Conservation (phyloP, 2,329 filamentous ascomycete genomes). For the Cordyceps javanica region DNA sequence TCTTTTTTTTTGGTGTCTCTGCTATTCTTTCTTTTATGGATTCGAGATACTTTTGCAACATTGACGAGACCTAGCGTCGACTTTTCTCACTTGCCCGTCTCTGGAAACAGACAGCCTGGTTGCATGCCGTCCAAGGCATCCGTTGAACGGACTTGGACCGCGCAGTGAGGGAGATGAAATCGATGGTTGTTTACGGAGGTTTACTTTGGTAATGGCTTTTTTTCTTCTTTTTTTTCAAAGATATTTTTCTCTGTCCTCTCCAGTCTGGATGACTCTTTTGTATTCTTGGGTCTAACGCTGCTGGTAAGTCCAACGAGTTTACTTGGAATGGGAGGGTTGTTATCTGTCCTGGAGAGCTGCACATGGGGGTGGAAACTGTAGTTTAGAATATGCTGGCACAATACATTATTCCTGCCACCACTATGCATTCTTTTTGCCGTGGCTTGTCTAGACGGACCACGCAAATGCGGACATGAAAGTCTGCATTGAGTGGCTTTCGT, state of each 20-base stretch:
- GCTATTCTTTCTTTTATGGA: neutral
- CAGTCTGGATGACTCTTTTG: neutral
- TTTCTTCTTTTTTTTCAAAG: neutral
- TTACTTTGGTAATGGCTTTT: neutral
- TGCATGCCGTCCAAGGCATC: constrained; percentile 9
- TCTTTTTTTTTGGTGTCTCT: too few species aligned
- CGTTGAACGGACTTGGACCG: constrained; percentile 12
- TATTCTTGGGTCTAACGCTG: neutral
- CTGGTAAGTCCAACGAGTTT: neutral
- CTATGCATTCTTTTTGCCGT: neutral
- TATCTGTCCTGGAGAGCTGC: neutral
- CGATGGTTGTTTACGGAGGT: constrained; percentile 1
- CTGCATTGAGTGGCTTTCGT: too few species aligned
- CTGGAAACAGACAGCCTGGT: constrained; percentile 14
- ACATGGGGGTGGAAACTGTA: constrained; percentile 3
- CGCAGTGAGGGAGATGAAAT: constrained; percentile 4
- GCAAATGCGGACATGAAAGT: neutral
- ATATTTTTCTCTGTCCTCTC: neutral
- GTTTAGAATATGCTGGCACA: constrained; percentile 7
- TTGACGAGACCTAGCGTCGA: constrained; percentile 9
- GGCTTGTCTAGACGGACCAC: neutral
- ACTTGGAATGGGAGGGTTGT: neutral
- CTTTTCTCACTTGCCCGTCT: constrained; percentile 10
- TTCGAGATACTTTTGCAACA: constrained; percentile 1
- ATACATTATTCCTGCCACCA: neutral